Base-by-base conservation (phyloP, 495 filamentous ascomycete species). In the Aspergillus heteromorphus region DNA sequence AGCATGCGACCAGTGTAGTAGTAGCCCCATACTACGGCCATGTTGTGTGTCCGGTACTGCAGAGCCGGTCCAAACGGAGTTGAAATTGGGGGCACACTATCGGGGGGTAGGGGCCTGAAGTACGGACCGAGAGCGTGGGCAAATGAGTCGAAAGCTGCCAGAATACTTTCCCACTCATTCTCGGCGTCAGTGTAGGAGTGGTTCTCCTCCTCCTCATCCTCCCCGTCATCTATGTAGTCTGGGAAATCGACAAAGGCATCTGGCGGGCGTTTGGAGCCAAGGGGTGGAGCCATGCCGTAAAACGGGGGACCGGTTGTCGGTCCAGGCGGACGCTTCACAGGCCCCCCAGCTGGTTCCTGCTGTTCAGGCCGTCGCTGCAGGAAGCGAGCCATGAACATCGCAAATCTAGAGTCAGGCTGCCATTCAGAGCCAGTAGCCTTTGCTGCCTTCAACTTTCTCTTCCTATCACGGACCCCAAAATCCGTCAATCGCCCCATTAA, bases 51-150 rank as follows among this genome's bases (percentile, higher is more conserved):
- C 36, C 91, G 83, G 67, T 92, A 97, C 62, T 88, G 83, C 4
- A 90, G 74, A 2, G 92, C 87, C 1, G 83, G 79, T 0, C 93
- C 93, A 58, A 96, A 98, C 1, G 95, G 91, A 25, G 88, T 83
- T 6, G 72, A 62, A 21, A 86, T 79, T 3, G 83, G 74, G 1
- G 78, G 72, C 54, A 79, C 75, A 57, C 83, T 81, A 45, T 96
- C 91, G 5, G 85, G 69, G 1, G 87, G 79, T n/a, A 97, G 72
- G 14, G 91, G 85, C 54, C 84, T 79, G 70, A 91, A 97, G 45
- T 89, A 82, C 6, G 82, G 75, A 2, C 92, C 88, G 14, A 97
- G 81, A 36, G 78, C 79, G 14, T 75, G 63, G 17, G 77, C 68
- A 63, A 95, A 83, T 4, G 78, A 62, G 21, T 84, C 75, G 49